These are phyloP conservation scores for Purpureocillium lavendulum DNA, from an alignment of 2,329 filamentous ascomycete species.

Conservation along the genomic window DNA sequence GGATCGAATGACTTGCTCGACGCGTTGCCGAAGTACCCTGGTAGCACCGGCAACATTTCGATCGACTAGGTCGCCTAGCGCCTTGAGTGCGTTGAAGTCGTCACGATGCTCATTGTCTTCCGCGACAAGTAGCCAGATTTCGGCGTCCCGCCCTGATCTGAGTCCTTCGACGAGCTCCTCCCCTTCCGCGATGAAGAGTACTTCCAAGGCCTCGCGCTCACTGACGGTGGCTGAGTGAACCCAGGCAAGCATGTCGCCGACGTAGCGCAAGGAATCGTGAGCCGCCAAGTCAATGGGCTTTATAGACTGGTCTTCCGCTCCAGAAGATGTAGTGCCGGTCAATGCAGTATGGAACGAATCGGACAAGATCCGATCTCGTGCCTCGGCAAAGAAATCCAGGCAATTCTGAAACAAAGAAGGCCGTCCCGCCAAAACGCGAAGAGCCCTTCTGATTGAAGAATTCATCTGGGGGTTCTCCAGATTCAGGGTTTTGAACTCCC, in stretches of 20 bases:
- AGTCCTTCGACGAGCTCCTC: conserved; percentile 81
- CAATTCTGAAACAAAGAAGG: conserved; percentile 90
- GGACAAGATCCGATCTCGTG: conserved; percentile 75
- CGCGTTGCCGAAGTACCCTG: conserved; percentile 75
- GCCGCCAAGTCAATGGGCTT: conserved; percentile 94
- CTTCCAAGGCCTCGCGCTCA: conserved; percentile 84
- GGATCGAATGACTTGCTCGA: conserved; percentile 85
- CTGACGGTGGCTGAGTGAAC: conserved; percentile 89
- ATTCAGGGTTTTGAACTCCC: conserved; percentile 85
- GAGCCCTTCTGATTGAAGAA: conserved; percentile 69
- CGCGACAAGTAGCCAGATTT: conserved; percentile 67
- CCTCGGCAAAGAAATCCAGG: conserved; percentile 86
- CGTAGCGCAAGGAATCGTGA: conserved; percentile 84
- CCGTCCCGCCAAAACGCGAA: conserved; percentile 81
- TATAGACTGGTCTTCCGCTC: conserved; percentile 49
- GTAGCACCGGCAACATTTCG: conserved; percentile 75
- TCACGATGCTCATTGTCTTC: conserved; percentile 47
- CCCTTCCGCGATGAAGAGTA: conserved; percentile 83
- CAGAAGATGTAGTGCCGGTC: conserved; percentile 58
- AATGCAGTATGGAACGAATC: conserved; percentile 85
- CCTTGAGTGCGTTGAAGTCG: conserved; percentile 71
- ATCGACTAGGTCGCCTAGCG: conserved; percentile 79
- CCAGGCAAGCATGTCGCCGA: conserved; percentile 97
- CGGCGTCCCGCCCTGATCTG: conserved; percentile 69
- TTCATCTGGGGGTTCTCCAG: conserved; percentile 92